Base-by-base conservation (phyloP, 176 grass and related monocot species). In the Themeda triandra region DNA sequence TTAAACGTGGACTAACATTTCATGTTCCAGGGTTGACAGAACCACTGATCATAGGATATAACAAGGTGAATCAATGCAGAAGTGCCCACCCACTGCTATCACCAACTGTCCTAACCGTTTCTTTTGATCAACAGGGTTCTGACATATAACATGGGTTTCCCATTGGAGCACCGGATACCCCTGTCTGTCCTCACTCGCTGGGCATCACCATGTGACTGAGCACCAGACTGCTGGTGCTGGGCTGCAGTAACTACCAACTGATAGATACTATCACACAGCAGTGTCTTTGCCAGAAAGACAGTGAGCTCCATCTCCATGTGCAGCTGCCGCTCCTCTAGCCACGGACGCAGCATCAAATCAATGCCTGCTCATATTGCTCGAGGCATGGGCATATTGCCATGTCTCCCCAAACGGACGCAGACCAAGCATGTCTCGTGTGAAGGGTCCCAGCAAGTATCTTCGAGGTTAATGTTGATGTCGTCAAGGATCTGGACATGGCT, bases 231-330 rank as follows among this genome's bases (percentile, higher is more conserved):
- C 73, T 56, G 10, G 51, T 63, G 49, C 73, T 56, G 10, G 39
- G 65, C n/a, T n/a, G n/a, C 14, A 68, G 42, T 48, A 70, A 39
- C 63, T 29, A 42, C 79, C 63, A 49, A 88, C 23, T 63, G 64
- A 63, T 65, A 33, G 27, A 49, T 30, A 64, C 73, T 39, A 63
- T 41, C 24, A 24, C 44, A 4, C 58, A 71, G 49, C 35, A 60
- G 3, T 49, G 45, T 32, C 31, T 24, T 39, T 71, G 31, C 48
- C 33, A 29, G 66, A 58, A 25, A 13, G 63, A 45, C 79, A 80
- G 45, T 19, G 44, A 18, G 49, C 49, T 59, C 66, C 79, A 29
- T 59, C 44, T 69, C 25, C 86, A 87, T 82, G 72, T 83, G 80
- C 73, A 33, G 32, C 80, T 71, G 77, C 69, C 75, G 46, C 65